A percentile compares a stretch with the other conserved stretches of the same genome.
These are phyloP conservation scores for Pichia sp. DNA, from an alignment of 1,139 yeast species.

Conservation along the genomic window DNA sequence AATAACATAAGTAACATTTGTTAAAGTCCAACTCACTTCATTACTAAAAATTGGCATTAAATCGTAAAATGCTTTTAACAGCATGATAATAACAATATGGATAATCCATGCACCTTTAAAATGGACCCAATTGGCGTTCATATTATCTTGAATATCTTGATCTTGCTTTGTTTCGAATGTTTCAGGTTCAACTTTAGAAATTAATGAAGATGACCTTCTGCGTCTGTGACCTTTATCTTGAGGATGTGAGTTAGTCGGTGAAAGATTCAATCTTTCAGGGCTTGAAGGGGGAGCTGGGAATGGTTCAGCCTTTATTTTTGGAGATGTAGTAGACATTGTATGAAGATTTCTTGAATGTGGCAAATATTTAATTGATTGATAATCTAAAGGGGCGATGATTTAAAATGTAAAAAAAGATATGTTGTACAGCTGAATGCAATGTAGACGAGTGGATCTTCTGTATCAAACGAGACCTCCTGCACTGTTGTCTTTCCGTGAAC, in stretches of 20 bases:
- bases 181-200: constrained; percentile 90
- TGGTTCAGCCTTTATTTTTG: constrained; percentile 18
- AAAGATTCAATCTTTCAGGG: constrained; percentile 26
- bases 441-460: too few species aligned
- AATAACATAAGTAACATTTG: constrained; percentile 81
- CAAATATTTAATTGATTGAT: neutral
- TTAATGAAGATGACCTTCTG: constrained; percentile 61
- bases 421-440: too few species aligned
- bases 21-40: constrained; percentile 90
- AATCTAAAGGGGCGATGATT: neutral
- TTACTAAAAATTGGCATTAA: constrained; percentile 69
- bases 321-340: constrained; percentile 16
- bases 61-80: constrained; percentile 71
- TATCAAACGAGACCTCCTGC: too few species aligned
- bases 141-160: constrained; percentile 80
- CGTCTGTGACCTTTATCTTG: constrained; percentile 33
- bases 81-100: constrained; percentile 73
- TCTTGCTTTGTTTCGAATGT: constrained; percentile 88
- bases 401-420: too few species aligned
- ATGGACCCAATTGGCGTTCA: constrained; percentile 95
- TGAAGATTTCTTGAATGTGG: neutral
- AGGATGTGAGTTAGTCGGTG: constrained; percentile 18
- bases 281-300: constrained; percentile 27
- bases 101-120: constrained; percentile 94
- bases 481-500: too few species aligned